Evolutionary conservation across 73 alveolate genomes (phyloP).

Genomic region (Paramecium sexaurelia): DNA sequence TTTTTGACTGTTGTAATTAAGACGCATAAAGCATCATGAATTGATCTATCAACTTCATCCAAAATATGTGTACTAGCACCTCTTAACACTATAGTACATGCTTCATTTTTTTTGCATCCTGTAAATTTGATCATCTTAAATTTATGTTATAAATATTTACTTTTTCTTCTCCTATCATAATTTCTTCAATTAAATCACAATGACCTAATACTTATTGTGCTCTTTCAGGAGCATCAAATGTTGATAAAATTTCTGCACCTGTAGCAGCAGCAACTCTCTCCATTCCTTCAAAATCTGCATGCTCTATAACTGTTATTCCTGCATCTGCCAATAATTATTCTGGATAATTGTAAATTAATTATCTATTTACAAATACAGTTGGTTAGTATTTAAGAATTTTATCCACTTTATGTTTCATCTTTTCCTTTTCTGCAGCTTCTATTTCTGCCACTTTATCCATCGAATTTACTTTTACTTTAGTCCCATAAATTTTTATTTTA

Average conservation of each 20-base stretch:
- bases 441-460: conserved; percentile 95
- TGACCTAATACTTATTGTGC: conserved; percentile 84
- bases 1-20: conserved; percentile 93
- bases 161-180: conserved; percentile 99
- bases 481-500: conserved; percentile 97
- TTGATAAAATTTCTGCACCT: conserved; percentile 98
- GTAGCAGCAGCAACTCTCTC: conserved; percentile 99
- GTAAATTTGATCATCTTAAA: conserved; percentile 84
- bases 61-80: conserved; percentile 94
- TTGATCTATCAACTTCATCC: conserved; percentile 98
- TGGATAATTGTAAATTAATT: conserved; percentile 98
- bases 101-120: conserved; percentile 96
- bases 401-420: conserved; percentile 96
- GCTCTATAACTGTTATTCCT: conserved; percentile 98
- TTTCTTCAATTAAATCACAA: conserved; percentile 96
- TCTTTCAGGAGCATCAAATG: conserved; percentile 96
- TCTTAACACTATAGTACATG: conserved; percentile 96
- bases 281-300: conserved; percentile 99
- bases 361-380: conserved; percentile 98
- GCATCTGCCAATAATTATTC: conserved; percentile 94
- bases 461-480: conserved; percentile 95
- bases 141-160: conserved; percentile 43
- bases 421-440: conserved; percentile 97
- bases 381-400: conserved; percentile 93
- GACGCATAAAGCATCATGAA: conserved; percentile 98